Conservation (phyloP, 768 basidiomycete species). For the Naematelia encephala region DNA sequence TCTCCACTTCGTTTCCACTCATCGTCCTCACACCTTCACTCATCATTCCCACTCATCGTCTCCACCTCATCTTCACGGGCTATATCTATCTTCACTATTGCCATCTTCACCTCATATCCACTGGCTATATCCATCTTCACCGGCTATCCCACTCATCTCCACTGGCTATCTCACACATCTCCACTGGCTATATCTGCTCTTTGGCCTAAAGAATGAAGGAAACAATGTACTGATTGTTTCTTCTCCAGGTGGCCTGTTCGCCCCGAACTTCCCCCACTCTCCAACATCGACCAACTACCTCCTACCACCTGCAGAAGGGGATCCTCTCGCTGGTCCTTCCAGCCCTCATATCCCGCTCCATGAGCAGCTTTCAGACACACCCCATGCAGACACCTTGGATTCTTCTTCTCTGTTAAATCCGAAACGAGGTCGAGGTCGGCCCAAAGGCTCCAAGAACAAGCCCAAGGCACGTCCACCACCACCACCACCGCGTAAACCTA, state of each 20-base stretch:
- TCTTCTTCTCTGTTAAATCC: slow-evolving; percentile 43
- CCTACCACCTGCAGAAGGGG: background rate
- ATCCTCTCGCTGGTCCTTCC: slow-evolving; percentile 1
- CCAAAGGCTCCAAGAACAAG: slow-evolving; percentile 82
- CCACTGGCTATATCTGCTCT: too few species aligned
- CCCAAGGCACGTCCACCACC: slow-evolving; percentile 14
- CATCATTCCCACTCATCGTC: too few species aligned
- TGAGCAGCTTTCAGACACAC: background rate
- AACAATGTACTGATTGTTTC: background rate
- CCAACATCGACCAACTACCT: slow-evolving; percentile 2
- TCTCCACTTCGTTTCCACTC: background rate
- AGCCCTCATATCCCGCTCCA: background rate
- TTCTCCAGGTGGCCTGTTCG: slow-evolving; percentile 19
- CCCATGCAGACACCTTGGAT: background rate
- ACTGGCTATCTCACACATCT: too few species aligned
- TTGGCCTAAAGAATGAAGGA: too few species aligned
- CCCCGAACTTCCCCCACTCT: slow-evolving; percentile 11
- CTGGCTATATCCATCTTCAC: background rate
- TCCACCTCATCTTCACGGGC: too few species aligned
- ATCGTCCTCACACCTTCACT: background rate
- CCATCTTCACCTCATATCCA: too few species aligned
- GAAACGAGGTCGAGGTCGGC: slow-evolving; percentile 70
- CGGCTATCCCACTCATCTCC: too few species aligned
- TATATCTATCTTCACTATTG: too few species aligned
- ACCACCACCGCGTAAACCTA: slow-evolving; percentile 1